Evolutionary conservation across 2,329 filamentous ascomycete genomes (phyloP), one percentile per base, ranked within the genome.

Genomic region (Talaromyces sp.): DNA sequence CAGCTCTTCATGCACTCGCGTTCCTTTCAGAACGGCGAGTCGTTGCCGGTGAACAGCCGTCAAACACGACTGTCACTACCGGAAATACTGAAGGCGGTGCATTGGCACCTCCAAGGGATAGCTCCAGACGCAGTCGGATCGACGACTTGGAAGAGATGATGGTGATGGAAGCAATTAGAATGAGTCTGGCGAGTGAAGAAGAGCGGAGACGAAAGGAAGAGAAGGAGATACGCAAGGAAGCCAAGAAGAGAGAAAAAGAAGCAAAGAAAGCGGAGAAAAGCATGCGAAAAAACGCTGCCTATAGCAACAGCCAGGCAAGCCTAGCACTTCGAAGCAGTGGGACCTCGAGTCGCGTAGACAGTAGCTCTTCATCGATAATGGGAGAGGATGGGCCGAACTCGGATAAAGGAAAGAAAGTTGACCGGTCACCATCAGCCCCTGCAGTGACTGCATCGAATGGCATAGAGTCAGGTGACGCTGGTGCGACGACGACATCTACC

Each of bases 81-180:
- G 56, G 19, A 27, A 35, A 41, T 33, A 57, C 52, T 8, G 76
- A 76, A 68, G 76, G 79, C 56, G 72, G 70, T 8, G 75, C 73
- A 68, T 64, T 78, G 27, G 74, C 78, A 41, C 76, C 80, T 5
- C 74, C 79, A 16, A 78, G 79, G n/a, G 76, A 84, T 8, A 84
- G 82, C 69, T 85, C 84, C 41, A 80, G 88, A 66, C 81, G 87
- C 67, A 85, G 78, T 64, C 84, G 92, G 35, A 87, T 96, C 74
- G 92, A 96, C 24, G 93, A 98, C 70, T 84, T 98, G 0, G 95
- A 99, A 75, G 94, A 97, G 58, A 91, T 99, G 82, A 99, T 99
- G 95, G 93, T 98, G 83, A 92, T 95, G 84, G 95, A 99, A 76
- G 95, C 95, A 0, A 96, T 99, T 57, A 85, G 95, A 45, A 78